Evolutionary conservation across 805 yeast species (phyloP).

Genomic region (Wickerhamomyces tratensis): DNA sequence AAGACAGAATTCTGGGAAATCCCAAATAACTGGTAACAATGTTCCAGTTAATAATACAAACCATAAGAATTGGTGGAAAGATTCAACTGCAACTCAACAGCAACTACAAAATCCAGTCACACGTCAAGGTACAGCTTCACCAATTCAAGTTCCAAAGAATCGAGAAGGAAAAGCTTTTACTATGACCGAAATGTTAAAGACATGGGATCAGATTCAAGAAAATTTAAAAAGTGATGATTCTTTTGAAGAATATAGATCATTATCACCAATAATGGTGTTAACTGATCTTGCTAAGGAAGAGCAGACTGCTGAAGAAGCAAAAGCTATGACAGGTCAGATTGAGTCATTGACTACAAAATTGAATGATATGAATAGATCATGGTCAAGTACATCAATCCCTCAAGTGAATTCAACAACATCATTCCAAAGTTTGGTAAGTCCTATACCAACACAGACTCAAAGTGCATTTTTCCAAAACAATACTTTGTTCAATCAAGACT

Average conservation of each 20-base stretch:
- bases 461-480: slow-evolving; percentile 2
- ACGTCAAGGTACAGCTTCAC: slow-evolving; percentile 1
- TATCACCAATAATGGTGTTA: slow-evolving; percentile 16
- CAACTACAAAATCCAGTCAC: slow-evolving; percentile 4
- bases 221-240: slow-evolving; percentile 19
- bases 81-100: slow-evolving; percentile 1
- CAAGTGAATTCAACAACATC: background rate
- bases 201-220: slow-evolving; percentile 33
- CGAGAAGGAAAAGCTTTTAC: slow-evolving; percentile 25
- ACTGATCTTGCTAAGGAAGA: slow-evolving; percentile 14
- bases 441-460: slow-evolving; percentile 6
- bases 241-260: slow-evolving; percentile 22
- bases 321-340: background rate
- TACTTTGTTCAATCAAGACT: slow-evolving; percentile 2
- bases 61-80: background rate
- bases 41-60: background rate
- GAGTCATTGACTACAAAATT: slow-evolving; percentile 9
- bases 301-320: too few relatives aligned
- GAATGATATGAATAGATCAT: slow-evolving; percentile 12
- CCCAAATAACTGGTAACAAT: background rate
- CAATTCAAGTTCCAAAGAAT: background rate
- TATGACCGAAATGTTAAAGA: slow-evolving; percentile 41
- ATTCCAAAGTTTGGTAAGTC: background rate
- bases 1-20: background rate
- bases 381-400: background rate